Percentiles rank a stretch among this genome's conserved stretches.
phyloP scores from a whole-genome alignment of 2,329 filamentous ascomycete genomes.

The Lachnellula arida region DNA sequence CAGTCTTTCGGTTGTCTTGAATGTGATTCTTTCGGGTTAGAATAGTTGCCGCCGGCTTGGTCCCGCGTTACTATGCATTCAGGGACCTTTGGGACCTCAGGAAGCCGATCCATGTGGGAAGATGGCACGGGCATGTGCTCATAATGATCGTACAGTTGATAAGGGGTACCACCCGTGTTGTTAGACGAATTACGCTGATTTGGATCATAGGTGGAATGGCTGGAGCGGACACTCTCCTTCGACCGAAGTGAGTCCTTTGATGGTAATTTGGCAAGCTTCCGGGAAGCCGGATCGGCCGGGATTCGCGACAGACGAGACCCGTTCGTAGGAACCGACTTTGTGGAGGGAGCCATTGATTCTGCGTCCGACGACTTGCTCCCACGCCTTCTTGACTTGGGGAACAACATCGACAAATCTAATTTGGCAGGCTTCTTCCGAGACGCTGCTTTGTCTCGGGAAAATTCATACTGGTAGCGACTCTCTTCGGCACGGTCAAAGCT shows the following conservation, averaged over 20 bases:
- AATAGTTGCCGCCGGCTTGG: background rate
- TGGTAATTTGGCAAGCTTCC: constrained; percentile 21
- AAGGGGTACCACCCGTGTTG: constrained; percentile 7
- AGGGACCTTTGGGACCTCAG: constrained; percentile 20
- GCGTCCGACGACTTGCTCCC: constrained; percentile 10
- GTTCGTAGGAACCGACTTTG: constrained; percentile 19
- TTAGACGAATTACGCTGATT: constrained; percentile 8
- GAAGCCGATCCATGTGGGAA: constrained; percentile 23
- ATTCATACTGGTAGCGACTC: background rate
- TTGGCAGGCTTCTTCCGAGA: constrained; percentile 27
- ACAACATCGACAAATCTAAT: constrained; percentile 29
- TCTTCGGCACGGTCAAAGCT: constrained; percentile 15
- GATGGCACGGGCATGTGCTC: constrained; percentile 19
- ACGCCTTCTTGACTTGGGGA: constrained; percentile 23
- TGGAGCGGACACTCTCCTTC: constrained; percentile 21
- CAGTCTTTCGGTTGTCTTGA: background rate
- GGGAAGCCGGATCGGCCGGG: constrained; percentile 7
- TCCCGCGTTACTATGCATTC: constrained; percentile 1
- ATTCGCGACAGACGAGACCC: constrained; percentile 9
- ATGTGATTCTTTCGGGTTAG: background rate
- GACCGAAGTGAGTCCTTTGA: constrained; percentile 28
- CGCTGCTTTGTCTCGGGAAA: constrained; percentile 7
- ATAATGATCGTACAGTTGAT: constrained; percentile 26
- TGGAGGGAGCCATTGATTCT: constrained; percentile 10
- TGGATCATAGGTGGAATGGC: constrained; percentile 14